Base-by-base conservation (phyloP, 179 eudicot genomes). In the Silene noctiflora region DNA sequence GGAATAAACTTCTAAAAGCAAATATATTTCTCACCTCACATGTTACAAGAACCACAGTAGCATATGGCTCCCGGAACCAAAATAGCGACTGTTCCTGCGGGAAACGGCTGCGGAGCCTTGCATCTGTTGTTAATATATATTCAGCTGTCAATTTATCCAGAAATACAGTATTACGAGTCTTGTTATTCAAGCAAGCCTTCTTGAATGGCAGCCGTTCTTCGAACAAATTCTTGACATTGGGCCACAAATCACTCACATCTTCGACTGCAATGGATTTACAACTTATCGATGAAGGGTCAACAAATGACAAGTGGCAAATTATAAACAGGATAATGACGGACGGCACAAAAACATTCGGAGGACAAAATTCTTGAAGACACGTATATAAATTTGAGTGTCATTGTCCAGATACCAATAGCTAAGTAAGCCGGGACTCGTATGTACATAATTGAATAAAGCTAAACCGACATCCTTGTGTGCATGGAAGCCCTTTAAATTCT, bases 1-100 rank as follows among this genome's bases (percentile, higher is more conserved):
- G 48, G 35, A 66, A 33, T 9, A 29, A 29, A 33, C 72, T 20
- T 42, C 56, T 67, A 16, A 33, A 66, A 66, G 29, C 48, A 55
- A 17, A 0, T 17, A 55, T 53, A 53, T 53, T 77, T 67, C 75
- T 59, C 80, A 95, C 99, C 97, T 92, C 99, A 82, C 99, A 95
- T 60, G 97, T 91, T 75, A 95, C 97, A 78, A 95, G 89, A 84
- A 95, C 88, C 74, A 95, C 82, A 71, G 95, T 91, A 31, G 99
- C 99, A 86, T 95, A 95, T 70, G 97, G 99, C 80, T 95, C 98
- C 63, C 96, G 88, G 77, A 95, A 95, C 95, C 93, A 95, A 89
- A 93, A 95, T 35, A 95, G 79, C 14, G 84, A 84, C 72, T 89
- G 97, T 77, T 91, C 98, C 78, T 95, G 99, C 12, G 96, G 93